Percentiles rank a stretch among this genome's conserved stretches.
Evolutionary conservation across 495 filamentous ascomycete genomes (phyloP).

Genomic region (Penicillium goetzii): DNA sequence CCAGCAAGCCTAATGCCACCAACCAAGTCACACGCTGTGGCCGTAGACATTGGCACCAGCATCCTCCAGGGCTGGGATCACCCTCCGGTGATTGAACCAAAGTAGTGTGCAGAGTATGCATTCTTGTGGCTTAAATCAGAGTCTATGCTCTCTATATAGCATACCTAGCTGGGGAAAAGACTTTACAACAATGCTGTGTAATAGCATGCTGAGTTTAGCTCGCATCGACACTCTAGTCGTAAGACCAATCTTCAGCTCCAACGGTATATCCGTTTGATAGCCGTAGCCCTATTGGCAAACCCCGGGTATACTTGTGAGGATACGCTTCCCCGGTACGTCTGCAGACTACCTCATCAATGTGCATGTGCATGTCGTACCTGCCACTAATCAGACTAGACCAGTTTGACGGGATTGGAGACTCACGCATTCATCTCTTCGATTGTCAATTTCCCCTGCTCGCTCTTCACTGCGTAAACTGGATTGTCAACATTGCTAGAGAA

Average conservation of each 20-base stretch:
- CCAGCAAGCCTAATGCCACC: not conserved
- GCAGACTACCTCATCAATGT: not conserved
- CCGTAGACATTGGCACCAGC: not conserved
- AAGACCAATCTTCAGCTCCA: conserved; percentile 5
- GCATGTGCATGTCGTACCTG: not conserved
- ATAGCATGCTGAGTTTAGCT: not conserved
- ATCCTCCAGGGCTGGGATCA: not conserved
- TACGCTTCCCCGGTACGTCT: not conserved
- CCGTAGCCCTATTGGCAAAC: conserved; percentile 5
- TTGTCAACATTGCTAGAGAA: conserved; percentile 50
- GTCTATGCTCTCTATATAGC: not conserved
- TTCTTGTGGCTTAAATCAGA: too few species aligned
- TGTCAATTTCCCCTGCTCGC: conserved; percentile 50
- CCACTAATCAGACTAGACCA: not conserved
- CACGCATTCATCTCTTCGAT: conserved; percentile 58
- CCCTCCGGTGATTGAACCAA: too few species aligned
- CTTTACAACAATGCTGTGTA: not conserved
- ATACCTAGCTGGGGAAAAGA: not conserved
- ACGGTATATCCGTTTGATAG: conserved; percentile 5
- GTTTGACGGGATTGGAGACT: conserved; percentile 20
- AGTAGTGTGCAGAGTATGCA: too few species aligned
- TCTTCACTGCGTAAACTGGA: conserved; percentile 46
- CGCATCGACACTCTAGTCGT: not conserved
- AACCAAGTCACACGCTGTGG: not conserved
- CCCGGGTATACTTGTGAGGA: not conserved